Base-by-base conservation (phyloP, 305 asterid species). In the Solanum hybrid region DNA sequence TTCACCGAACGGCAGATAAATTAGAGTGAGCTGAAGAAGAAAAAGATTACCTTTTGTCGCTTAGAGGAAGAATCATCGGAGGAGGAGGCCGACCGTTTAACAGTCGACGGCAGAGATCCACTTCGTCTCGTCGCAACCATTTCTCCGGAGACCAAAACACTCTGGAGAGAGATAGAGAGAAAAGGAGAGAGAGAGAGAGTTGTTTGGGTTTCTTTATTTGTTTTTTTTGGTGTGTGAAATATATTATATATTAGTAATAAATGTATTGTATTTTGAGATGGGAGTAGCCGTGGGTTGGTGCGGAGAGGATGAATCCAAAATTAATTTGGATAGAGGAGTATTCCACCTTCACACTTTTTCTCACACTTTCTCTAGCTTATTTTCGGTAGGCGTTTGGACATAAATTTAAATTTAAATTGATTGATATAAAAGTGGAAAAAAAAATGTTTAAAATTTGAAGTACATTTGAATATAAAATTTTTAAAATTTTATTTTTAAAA, bases 61-160 rank as follows among this genome's bases (percentile, higher is more conserved):
- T 96, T 96, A 27, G 98, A 95, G n/a, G 98, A 94, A 89, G 96
- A 92, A 86, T 93, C 95, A 87, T 92, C 96, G 89, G 95, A 91
- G 91, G 97, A 93, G 72, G 98, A 95, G 75, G 96, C 93, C 56
- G 96, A 91, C 87, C 98, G 95, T 93, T 95, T 95, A 91, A 90
- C 93, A 85, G 92, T 94, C 86, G 96, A 91, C 91, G 97, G 95
- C 86, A 94, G 94, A 93, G 99, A 96, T 95, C 99, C 99, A 93
- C 96, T 96, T 92, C 98, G 94, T 93, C 99, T 94, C 84, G 98
- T 96, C 90, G 98, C 93, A 92, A 96, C 99, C 99, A 96, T 96
- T 92, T 88, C 79, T 94, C 73, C 93, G 37, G 40, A 82, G 38
- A 82, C 87, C 38, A 45, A 45, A 71, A 45, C 17, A 90, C 88